Percentiles rank a stretch among this genome's conserved stretches.
Evolutionary conservation across 371 early-diverging fungal species (phyloP).

Genomic region (Amoeboaphelidium occidentale): DNA sequence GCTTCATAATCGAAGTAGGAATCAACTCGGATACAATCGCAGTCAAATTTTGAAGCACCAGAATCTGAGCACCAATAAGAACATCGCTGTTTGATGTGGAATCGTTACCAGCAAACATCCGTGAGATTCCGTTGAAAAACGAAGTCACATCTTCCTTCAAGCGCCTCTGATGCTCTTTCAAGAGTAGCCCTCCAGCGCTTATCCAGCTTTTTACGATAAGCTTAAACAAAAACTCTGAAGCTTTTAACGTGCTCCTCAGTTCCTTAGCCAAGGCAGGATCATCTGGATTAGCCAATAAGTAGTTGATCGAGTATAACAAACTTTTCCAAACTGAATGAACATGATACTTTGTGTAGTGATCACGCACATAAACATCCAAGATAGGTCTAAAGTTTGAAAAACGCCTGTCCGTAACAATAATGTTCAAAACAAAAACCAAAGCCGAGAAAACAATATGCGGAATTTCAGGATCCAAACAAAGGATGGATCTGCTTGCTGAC

Average conservation of each 20-base stretch:
- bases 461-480: conserved; percentile 10
- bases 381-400: conserved; percentile 32
- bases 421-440: conserved; percentile 25
- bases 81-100: too few relatives aligned
- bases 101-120: not conserved
- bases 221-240: conserved; percentile 34
- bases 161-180: not conserved
- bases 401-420: conserved; percentile 33
- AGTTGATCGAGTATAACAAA: conserved; percentile 19
- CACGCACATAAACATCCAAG: conserved; percentile 32
- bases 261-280: conserved; percentile 20
- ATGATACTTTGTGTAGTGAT: conserved; percentile 11
- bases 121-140: not conserved
- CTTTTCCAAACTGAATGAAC: conserved; percentile 12
- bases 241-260: conserved; percentile 33
- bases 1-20: conserved; percentile 8
- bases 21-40: conserved; percentile 23
- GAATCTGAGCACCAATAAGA: conserved; percentile 33
- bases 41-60: conserved; percentile 35
- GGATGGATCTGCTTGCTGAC: conserved; percentile 7
- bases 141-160: conserved; percentile 1
- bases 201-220: conserved; percentile 10
- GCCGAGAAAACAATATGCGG: conserved; percentile 23
- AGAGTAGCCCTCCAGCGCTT: too few relatives aligned
- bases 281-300: conserved; percentile 18